Percentiles rank a stretch among this genome's conserved stretches.
Conservation (phyloP, 176 grass and related monocot genomes). For the Ampelocalamus luodianensis region DNA sequence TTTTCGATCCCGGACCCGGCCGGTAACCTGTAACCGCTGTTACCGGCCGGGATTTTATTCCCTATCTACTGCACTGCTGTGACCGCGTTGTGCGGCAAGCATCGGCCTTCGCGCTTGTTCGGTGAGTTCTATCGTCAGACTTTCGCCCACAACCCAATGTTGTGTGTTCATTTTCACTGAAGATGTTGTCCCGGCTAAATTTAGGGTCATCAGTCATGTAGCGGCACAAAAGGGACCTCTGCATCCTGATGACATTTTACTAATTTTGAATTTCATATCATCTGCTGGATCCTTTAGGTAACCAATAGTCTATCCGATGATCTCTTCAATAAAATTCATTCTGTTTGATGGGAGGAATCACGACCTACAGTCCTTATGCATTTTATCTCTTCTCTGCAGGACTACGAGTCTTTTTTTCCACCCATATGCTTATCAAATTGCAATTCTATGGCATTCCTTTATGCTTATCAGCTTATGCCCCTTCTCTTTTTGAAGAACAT, state of each 20-base stretch:
- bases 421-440: conserved; percentile 53
- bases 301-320: background rate
- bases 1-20: no score
- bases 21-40: no score
- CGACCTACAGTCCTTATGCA: background rate
- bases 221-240: background rate
- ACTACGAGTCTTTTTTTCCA: background rate
- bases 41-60: no score
- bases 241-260: conserved; percentile 50
- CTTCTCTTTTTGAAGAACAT: background rate
- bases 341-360: background rate
- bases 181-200: no score
- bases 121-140: no score
- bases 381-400: conserved; percentile 19
- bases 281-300: conserved; percentile 63
- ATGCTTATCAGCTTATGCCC: background rate
- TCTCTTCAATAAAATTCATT: background rate
- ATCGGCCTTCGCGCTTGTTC: background rate
- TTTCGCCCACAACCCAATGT: no score
- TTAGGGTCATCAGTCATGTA: no score
- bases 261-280: conserved; percentile 26
- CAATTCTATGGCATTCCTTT: background rate
- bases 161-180: no score
- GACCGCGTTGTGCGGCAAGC: background rate
- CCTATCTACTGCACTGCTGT: background rate